Conservation (phyloP, 768 basidiomycete species). For the Collybia mongolica region DNA sequence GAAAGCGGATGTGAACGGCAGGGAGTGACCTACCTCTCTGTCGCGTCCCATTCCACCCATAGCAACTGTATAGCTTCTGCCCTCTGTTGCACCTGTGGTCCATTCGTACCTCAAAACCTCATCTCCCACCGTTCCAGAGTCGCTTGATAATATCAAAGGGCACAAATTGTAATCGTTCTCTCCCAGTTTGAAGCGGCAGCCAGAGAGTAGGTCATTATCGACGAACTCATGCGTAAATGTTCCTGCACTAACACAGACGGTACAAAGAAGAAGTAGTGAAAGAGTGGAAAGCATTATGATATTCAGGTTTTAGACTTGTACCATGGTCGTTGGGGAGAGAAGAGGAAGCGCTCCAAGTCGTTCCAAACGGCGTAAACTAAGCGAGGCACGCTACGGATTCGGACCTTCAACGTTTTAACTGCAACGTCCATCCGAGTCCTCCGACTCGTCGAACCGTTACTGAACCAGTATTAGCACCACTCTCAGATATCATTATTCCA, state of each 20-base stretch:
- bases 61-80: constrained; percentile 1
- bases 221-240: constrained; percentile 3
- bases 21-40: constrained; percentile 1
- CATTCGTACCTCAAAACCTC: neutral
- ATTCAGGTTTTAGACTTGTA: neutral
- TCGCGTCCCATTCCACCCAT: constrained; percentile 2
- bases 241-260: constrained; percentile 2
- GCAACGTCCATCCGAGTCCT: too few species aligned
- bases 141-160: constrained; percentile 6
- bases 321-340: neutral
- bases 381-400: too few species aligned
- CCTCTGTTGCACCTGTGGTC: neutral
- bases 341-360: too few species aligned
- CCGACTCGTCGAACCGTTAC: too few species aligned
- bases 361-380: too few species aligned
- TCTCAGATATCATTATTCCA: too few species aligned
- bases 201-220: constrained; percentile 5
- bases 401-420: too few species aligned
- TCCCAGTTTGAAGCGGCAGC: constrained; percentile 8
- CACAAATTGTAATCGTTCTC: constrained; percentile 8
- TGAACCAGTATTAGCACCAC: too few species aligned
- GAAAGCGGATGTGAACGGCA: neutral
- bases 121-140: neutral
- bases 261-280: neutral
- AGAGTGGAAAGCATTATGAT: neutral